phyloP scores from a whole-genome alignment of 2,329 filamentous ascomycete species.

The Botrytis sinoallii region DNA sequence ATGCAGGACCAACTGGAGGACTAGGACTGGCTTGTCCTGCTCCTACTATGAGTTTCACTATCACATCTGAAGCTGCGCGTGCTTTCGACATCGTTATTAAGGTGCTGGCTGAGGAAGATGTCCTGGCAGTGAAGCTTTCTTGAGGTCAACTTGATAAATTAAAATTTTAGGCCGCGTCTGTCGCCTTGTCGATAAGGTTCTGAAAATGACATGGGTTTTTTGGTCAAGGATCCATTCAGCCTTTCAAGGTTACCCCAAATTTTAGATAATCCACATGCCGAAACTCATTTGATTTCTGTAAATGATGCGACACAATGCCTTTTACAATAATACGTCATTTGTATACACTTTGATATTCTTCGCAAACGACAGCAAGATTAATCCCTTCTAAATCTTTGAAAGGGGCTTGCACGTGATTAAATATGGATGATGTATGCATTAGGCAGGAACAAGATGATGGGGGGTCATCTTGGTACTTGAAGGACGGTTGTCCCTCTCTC shows the following conservation, averaged over 20 bases:
- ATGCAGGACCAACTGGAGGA: constrained; percentile 90
- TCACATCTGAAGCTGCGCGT: constrained; percentile 53
- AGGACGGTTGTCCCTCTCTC: not conserved
- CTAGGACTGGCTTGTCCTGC: constrained; percentile 93
- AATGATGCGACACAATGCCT: constrained; percentile 9
- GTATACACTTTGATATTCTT: constrained; percentile 1
- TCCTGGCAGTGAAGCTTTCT: not conserved
- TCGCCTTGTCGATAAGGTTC: constrained; percentile 19
- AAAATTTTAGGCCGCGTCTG: not conserved
- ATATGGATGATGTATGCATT: not conserved
- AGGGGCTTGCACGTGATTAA: constrained; percentile 6
- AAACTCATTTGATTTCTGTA: constrained; percentile 6
- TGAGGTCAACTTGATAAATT: constrained; percentile 9
- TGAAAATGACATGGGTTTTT: not conserved
- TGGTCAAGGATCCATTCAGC: not conserved
- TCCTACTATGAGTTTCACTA: constrained; percentile 97
- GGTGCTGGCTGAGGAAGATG: not conserved
- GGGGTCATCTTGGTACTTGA: constrained; percentile 10
- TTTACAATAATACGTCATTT: constrained; percentile 11
- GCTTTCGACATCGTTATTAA: constrained; percentile 37
- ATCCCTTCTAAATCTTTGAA: constrained; percentile 8
- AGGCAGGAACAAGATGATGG: constrained; percentile 19
- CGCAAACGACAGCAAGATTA: constrained; percentile 7
- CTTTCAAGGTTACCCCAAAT: constrained; percentile 16
- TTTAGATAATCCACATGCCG: constrained; percentile 5